Conservation (phyloP, 2,329 filamentous ascomycete genomes). For the Tolypocladium cylindrosporum region DNA sequence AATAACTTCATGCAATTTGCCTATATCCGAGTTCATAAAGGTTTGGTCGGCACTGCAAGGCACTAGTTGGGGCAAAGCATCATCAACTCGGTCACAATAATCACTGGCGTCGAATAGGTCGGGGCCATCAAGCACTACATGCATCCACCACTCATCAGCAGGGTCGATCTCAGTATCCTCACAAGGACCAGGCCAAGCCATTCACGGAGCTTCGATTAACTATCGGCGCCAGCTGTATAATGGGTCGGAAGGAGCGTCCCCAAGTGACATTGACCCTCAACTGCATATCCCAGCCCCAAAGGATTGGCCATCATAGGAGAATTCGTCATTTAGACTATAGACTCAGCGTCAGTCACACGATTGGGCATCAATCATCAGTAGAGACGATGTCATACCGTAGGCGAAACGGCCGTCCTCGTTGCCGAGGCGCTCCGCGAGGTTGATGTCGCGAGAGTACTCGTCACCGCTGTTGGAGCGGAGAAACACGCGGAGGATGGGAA, state of each 20-base stretch:
- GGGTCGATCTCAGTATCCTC: too few species aligned
- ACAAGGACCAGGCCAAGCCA: not conserved
- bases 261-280: not conserved
- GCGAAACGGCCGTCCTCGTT: not conserved
- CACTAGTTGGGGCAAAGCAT: too few species aligned
- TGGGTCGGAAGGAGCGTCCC: not conserved
- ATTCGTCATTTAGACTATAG: not conserved
- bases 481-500: not conserved
- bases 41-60: too few species aligned
- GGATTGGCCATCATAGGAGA: not conserved
- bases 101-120: too few species aligned
- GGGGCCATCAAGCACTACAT: too few species aligned
- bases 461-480: not conserved
- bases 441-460: not conserved
- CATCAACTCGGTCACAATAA: too few species aligned
- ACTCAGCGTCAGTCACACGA: not conserved
- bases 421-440: not conserved
- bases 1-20: too few species aligned
- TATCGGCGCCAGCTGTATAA: not conserved
- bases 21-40: too few species aligned
- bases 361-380: not conserved
- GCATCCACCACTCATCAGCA: too few species aligned
- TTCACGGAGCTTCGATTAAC: not conserved
- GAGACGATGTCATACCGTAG: not conserved
- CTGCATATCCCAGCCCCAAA: not conserved